These are phyloP conservation scores for Aureobasidium sp. DNA, from an alignment of 2,329 filamentous ascomycete species.

Conservation along the genomic window DNA sequence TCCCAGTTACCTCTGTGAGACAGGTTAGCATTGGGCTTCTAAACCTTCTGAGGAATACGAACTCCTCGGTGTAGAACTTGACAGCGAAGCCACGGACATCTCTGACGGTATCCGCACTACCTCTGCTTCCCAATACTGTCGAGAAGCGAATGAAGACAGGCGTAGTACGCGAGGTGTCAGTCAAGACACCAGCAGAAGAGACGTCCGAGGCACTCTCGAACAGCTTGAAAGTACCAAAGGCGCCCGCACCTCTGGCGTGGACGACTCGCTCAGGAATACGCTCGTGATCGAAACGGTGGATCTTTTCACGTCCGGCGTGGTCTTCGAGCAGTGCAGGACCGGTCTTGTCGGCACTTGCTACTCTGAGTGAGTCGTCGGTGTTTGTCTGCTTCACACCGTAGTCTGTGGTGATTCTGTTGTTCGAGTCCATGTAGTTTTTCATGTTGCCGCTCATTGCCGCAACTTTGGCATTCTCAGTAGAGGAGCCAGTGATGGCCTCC, in stretches of 20 bases:
- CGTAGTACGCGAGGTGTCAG: constrained; percentile 58
- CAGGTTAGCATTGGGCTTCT: not conserved
- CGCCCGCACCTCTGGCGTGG: constrained; percentile 55
- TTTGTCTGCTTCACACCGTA: constrained; percentile 65
- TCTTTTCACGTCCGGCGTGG: constrained; percentile 63
- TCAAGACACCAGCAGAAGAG: constrained; percentile 55
- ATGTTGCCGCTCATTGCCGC: constrained; percentile 52
- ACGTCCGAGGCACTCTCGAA: constrained; percentile 55
- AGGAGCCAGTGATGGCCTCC: constrained; percentile 23
- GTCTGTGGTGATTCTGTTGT: constrained; percentile 62
- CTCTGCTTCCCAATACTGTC: constrained; percentile 64
- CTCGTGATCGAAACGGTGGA: constrained; percentile 68
- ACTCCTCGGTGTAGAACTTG: constrained; percentile 66
- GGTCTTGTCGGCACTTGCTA: constrained; percentile 51
- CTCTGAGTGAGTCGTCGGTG: constrained; percentile 69
- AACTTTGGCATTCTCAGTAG: constrained; percentile 41
- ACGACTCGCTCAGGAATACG: constrained; percentile 61
- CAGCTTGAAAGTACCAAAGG: constrained; percentile 59
- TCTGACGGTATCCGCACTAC: constrained; percentile 72
- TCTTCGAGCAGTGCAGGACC: constrained; percentile 67
- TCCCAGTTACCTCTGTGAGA: constrained; percentile 56
- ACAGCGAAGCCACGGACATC: constrained; percentile 73
- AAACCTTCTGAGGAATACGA: not conserved
- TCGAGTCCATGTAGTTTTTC: constrained; percentile 46
- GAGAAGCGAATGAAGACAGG: constrained; percentile 67